phyloP scores from a whole-genome alignment of 73 alveolate genomes.

The Paramecium sexaurelia region DNA sequence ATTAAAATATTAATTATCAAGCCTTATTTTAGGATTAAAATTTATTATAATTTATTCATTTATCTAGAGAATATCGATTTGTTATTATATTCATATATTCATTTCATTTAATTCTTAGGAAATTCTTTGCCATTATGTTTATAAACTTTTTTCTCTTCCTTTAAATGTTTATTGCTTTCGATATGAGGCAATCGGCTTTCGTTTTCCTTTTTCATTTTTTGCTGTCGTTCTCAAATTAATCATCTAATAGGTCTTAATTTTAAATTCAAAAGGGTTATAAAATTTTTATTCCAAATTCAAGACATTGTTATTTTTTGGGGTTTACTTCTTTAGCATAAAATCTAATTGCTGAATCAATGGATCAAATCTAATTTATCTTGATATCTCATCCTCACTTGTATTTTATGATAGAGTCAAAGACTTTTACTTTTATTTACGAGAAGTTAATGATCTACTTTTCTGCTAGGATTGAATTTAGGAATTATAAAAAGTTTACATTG shows the following conservation, averaged over 20 bases:
- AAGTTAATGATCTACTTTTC: neutral
- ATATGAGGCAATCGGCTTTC: neutral
- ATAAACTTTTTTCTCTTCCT: neutral
- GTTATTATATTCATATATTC: neutral
- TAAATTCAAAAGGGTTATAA: neutral
- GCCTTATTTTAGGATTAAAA: no score
- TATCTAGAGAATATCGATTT: neutral
- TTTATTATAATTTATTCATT: neutral
- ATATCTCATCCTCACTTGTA: neutral
- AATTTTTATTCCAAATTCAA: neutral
- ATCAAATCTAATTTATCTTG: conserved; percentile 14
- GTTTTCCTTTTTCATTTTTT: neutral
- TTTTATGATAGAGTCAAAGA: neutral
- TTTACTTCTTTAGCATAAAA: neutral
- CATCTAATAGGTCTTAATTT: neutral
- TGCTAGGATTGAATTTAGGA: neutral
- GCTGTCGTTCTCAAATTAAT: neutral
- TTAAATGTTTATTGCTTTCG: neutral
- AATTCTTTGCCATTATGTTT: neutral
- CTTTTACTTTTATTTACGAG: neutral
- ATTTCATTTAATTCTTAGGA: neutral
- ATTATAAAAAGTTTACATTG: neutral
- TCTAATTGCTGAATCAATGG: neutral
- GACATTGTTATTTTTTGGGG: neutral
- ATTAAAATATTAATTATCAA: no score